Evolutionary conservation across 176 grass and related monocot genomes (phyloP).

Genomic region (Aegilops longissima): DNA sequence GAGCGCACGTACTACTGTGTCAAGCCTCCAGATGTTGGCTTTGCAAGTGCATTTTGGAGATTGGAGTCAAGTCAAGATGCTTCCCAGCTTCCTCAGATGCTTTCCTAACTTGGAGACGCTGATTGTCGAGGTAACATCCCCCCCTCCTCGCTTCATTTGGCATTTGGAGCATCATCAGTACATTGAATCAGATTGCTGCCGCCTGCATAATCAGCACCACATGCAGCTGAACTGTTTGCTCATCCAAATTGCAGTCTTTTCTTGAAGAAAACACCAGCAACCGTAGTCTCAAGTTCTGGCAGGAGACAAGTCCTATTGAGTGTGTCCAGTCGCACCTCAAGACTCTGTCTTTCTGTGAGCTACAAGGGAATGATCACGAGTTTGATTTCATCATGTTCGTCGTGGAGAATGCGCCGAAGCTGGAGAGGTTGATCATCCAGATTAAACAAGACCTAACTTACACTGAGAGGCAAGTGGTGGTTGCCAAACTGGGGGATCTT

Average conservation of each 20-base stretch:
- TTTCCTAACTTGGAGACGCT: constrained; percentile 23
- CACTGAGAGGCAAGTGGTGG: not conserved
- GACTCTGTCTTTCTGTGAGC: not conserved
- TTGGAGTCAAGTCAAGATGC: not conserved
- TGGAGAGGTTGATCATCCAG: not conserved
- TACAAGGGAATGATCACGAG: not conserved
- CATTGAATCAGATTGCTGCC: not conserved
- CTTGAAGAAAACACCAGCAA: not conserved
- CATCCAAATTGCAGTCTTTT: not conserved
- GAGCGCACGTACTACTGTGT: not conserved
- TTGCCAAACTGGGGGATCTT: not conserved
- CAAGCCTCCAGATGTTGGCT: constrained; percentile 17
- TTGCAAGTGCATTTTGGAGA: constrained; percentile 9
- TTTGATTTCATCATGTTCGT: not conserved
- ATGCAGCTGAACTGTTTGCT: not conserved
- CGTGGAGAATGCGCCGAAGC: not conserved
- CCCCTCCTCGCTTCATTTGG: too few relatives aligned
- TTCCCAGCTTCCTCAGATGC: constrained; percentile 31
- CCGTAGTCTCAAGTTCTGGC: not conserved
- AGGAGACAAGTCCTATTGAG: not conserved
- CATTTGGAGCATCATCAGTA: not conserved
- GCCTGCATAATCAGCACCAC: not conserved
- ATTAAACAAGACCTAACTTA: not conserved
- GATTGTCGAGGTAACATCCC: constrained; percentile 9
- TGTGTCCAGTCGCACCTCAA: constrained; percentile 11